Evolutionary conservation across 768 basidiomycete species (phyloP), one percentile per base, ranked within the genome.

Genomic region (Suillus subalutaceus): DNA sequence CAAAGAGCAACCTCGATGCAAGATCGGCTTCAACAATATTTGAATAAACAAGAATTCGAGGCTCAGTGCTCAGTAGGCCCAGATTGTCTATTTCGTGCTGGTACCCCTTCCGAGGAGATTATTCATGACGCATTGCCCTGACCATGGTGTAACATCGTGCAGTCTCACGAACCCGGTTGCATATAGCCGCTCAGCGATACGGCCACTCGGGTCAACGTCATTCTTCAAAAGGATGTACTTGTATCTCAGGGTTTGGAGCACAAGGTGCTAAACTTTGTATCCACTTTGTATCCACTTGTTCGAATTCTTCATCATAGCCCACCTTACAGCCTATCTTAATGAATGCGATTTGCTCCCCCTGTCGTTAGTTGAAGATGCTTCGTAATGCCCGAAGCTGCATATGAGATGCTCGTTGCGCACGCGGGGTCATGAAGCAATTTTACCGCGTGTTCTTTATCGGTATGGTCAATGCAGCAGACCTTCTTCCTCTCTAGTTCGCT

Each of bases 31-130:
- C 26, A 26, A 59, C 10, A 8, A 18, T 18, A 50, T 23, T 15
- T 10, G 32, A 32, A 55, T 32, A 32, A 10, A 18, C 3, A 53
- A 55, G 18, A 20, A 20, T 20, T 18, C 1, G 41, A 43, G 59
- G 58, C 0, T 13, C 4, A 30, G 40, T 30, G 18, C 2, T 41
- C 15, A 6, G 58, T 59, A 41, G 26, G 58, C 23, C 7, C 16
- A 20, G 18, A 10, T 20, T 41, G 15, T 23, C 5, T 15, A 13
- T 9, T 23, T 23, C 7, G 13, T 58, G 2, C 23, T 41, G 20
- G 18, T 30, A 60, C 26, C 5, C 10, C 26, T 60, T 60, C 59
- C 41, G 59, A 60, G 59, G 59, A 60, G 41, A 32, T 60, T 20
- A 40, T 20, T 9, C 26, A 41, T 41, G 58, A 41, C 9, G 26